Percentiles rank a stretch among this genome's conserved stretches.
These are phyloP conservation scores for Alternaria ethzedia DNA, from an alignment of 2,329 filamentous ascomycete species.

Conservation along the genomic window DNA sequence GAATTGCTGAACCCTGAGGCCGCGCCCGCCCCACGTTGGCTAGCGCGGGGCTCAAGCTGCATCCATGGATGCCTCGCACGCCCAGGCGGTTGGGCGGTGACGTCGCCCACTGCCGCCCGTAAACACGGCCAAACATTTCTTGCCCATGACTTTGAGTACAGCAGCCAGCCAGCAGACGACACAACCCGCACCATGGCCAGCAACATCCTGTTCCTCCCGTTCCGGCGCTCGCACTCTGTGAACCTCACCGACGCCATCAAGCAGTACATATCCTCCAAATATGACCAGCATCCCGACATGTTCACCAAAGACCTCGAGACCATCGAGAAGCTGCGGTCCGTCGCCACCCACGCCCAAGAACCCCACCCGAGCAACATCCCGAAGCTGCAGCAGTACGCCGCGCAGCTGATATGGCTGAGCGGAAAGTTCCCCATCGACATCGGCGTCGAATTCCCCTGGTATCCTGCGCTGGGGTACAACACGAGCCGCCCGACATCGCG, in stretches of 20 bases:
- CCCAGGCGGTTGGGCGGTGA: slow-evolving; percentile 28
- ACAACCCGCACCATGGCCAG: slow-evolving; percentile 32
- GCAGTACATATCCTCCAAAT: slow-evolving; percentile 96
- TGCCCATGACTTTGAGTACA: slow-evolving; percentile 34
- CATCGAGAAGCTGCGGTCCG: slow-evolving; percentile 81
- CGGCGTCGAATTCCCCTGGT: slow-evolving; percentile 96
- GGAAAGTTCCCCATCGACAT: slow-evolving; percentile 98
- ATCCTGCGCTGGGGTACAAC: slow-evolving; percentile 90
- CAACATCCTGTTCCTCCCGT: slow-evolving; percentile 80
- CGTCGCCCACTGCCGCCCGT: slow-evolving; percentile 25
- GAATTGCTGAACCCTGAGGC: slow-evolving; percentile 7
- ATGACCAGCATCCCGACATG: slow-evolving; percentile 98
- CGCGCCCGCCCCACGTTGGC: slow-evolving; percentile 9
- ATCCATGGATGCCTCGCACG: slow-evolving; percentile 6
- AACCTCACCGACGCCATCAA: slow-evolving; percentile 83
- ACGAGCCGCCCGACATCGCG: slow-evolving; percentile 72
- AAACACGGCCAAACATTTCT: slow-evolving; percentile 22
- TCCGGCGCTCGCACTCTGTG: slow-evolving; percentile 81
- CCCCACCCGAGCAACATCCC: slow-evolving; percentile 84
- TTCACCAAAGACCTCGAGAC: slow-evolving; percentile 87
- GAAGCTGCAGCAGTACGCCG: slow-evolving; percentile 90
- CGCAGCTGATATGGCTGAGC: slow-evolving; percentile 89
- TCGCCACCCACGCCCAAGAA: slow-evolving; percentile 89
- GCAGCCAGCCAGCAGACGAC: not conserved
- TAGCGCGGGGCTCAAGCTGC: slow-evolving; percentile 15